These are phyloP conservation scores for Benincasa hispida DNA, from an alignment of 306 rosid genomes.

Conservation along the genomic window DNA sequence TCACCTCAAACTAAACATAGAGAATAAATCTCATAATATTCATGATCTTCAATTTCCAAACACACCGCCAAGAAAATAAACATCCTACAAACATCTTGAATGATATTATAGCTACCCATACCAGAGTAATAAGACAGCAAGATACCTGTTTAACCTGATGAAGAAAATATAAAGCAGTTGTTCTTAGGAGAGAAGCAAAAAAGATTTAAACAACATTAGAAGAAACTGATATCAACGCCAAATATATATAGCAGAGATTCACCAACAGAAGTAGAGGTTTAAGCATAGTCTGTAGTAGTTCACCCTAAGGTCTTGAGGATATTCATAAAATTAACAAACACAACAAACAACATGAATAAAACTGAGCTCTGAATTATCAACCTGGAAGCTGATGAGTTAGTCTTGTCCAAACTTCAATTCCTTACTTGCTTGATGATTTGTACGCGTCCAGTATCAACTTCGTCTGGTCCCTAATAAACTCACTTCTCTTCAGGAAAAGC, in stretches of 20 bases:
- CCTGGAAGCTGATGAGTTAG: background rate
- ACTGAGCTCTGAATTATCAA: background rate
- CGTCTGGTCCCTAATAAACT: constrained; percentile 23
- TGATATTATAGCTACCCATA: background rate
- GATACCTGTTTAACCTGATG: background rate
- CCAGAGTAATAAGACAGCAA: background rate
- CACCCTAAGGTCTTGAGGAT: background rate
- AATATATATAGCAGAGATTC: background rate
- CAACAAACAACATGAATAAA: constrained; percentile 1
- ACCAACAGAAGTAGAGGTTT: background rate
- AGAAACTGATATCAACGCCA: background rate
- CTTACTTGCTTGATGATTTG: constrained; percentile 20
- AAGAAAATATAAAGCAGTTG: background rate
- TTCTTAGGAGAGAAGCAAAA: background rate
- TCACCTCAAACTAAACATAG: background rate
- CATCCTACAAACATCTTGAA: background rate
- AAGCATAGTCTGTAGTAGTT: background rate
- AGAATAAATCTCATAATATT: background rate
- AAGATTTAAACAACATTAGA: background rate
- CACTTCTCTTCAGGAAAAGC: constrained; percentile 15
- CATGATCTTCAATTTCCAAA: background rate
- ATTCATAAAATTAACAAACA: background rate
- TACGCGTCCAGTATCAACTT: constrained; percentile 28
- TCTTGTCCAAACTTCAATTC: background rate
- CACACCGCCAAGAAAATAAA: background rate